phyloP scores from a whole-genome alignment of 176 grass and related monocot genomes.

The Oryza brachyantha region DNA sequence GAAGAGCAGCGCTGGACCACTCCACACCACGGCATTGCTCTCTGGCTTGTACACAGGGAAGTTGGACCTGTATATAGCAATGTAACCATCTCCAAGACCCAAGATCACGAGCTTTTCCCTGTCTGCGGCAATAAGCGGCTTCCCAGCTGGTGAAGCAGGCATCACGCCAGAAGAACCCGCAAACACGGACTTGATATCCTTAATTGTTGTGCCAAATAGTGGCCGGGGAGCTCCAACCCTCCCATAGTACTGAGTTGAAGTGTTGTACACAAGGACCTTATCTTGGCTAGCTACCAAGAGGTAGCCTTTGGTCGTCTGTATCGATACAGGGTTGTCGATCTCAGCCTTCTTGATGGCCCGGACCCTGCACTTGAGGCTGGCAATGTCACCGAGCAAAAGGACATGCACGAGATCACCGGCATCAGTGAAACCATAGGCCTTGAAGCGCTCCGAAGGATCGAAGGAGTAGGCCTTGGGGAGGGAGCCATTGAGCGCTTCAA shows the following conservation, averaged over 20 bases:
- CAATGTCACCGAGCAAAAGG: conserved; percentile 75
- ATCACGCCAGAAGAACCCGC: conserved; percentile 29
- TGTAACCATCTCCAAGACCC: conserved; percentile 73
- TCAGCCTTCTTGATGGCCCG: conserved; percentile 65
- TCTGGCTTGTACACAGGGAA: conserved; percentile 73
- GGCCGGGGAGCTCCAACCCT: conserved; percentile 70
- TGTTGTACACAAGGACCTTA: conserved; percentile 85
- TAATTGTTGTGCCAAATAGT: conserved; percentile 52
- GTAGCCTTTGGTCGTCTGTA: conserved; percentile 83
- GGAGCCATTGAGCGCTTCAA: conserved; percentile 55
- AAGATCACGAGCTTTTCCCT: conserved; percentile 85
- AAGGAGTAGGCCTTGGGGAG: conserved; percentile 72
- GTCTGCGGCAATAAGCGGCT: conserved; percentile 63
- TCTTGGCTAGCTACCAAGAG: conserved; percentile 75
- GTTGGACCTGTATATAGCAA: conserved; percentile 75
- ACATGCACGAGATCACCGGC: conserved; percentile 78
- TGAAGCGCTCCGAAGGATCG: conserved; percentile 77
- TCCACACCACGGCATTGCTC: conserved; percentile 90
- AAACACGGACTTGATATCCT: conserved; percentile 85
- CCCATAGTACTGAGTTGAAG: conserved; percentile 79
- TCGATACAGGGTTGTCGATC: conserved; percentile 51
- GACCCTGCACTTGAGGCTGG: conserved; percentile 86
- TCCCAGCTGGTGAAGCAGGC: conserved; percentile 27
- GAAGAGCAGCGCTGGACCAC: conserved; percentile 79
- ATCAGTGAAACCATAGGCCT: conserved; percentile 83